Conservation (phyloP, 306 rosid genomes). For the Cyamopsis tetragonoloba region DNA sequence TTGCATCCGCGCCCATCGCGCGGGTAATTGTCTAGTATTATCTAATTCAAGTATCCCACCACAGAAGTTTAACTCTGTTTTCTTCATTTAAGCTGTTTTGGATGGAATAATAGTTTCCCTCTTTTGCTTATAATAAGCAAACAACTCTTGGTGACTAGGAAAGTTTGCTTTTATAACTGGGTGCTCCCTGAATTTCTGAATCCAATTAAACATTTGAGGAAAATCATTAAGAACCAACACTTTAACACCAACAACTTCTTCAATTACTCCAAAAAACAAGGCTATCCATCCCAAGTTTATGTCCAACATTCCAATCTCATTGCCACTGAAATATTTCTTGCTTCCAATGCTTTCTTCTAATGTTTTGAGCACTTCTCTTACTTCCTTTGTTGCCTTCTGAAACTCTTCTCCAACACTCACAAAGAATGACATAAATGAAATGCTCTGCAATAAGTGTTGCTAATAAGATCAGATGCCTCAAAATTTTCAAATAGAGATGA, state of each 20-base stretch:
- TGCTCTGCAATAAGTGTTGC: background rate
- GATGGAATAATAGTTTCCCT: background rate
- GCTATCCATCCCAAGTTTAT: slow-evolving; percentile 8
- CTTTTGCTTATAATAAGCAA: background rate
- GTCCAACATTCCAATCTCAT: background rate
- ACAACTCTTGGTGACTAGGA: background rate
- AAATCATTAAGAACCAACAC: background rate
- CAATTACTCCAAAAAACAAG: slow-evolving; percentile 3
- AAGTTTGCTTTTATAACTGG: background rate
- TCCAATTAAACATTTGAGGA: background rate
- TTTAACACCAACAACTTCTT: background rate
- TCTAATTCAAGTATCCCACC: background rate
- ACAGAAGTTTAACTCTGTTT: background rate
- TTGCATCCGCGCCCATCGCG: no score
- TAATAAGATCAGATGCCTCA: no score
- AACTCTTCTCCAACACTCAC: slow-evolving; percentile 10
- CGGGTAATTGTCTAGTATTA: no score
- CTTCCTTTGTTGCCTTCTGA: background rate
- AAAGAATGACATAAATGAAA: background rate
- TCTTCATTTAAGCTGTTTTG: background rate
- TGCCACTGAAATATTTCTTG: slow-evolving; percentile 1
- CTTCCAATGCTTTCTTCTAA: background rate
- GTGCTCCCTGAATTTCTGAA: slow-evolving; percentile 4
- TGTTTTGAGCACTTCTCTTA: background rate
- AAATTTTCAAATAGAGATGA: background rate